Evolutionary conservation across 2,329 filamentous ascomycete species (phyloP), one percentile per base, ranked within the genome.

Genomic region (Drechslera avenae): DNA sequence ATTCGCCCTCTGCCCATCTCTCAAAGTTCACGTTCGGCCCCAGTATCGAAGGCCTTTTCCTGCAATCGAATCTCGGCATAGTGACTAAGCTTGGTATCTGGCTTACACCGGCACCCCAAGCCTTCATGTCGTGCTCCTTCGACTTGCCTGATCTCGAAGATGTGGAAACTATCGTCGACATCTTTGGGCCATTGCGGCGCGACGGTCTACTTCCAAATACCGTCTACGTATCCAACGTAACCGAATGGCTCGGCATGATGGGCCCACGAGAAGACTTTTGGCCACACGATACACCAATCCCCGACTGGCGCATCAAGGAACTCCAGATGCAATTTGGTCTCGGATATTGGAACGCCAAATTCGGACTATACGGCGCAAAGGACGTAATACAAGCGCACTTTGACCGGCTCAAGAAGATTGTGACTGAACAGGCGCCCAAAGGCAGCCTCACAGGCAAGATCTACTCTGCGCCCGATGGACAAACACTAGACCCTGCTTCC

Each of bases 1-100:
- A 40, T 70, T 71, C 34, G 67, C 64, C n/a, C 21, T 23, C 21
- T 23, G 21, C 21, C 21, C 21, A 23, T 23, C 21, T 23, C 21
- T 23, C 21, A 8, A 23, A 23, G 21, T 28, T 28, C 12, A 28
- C 26, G 1, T 75, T 74, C 41, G 73, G 73, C 0, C 73, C 73
- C 0, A 72, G 67, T 18, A 65, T 74, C 23, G 72, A 75, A 52
- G 73, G 73, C 2, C 73, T 83, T 12, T 83, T 83, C 56, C 75
- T 77, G 0, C 80, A 83, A 60, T 77, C 74, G 16, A 81, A 78
- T 50, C 72, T 82, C 10, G 81, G 80, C 26, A 79, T 83, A 30
- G 77, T 82, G 5, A 79, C 78, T 3, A 73, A 73, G 39, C 40
- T 70, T 4, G 68, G 66, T 1, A 67, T 71, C 14, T 69, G 69